Evolutionary conservation across 805 yeast species (phyloP).

Genomic region (Ogataea pignaliae): DNA sequence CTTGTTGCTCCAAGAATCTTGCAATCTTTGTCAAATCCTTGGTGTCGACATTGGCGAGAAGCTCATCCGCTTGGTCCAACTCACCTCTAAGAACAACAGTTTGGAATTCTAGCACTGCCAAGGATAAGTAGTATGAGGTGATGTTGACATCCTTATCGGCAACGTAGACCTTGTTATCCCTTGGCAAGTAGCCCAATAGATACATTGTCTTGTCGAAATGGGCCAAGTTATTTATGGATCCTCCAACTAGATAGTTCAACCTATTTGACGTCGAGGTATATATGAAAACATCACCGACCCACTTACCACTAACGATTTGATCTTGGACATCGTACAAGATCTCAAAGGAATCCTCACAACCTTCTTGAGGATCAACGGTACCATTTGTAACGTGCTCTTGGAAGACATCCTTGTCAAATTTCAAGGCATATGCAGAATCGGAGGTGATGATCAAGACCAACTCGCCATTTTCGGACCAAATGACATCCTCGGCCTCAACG

Average conservation of each 20-base stretch:
- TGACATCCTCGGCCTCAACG: slow-evolving; percentile 74
- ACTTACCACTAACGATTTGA: slow-evolving; percentile 78
- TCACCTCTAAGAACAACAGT: slow-evolving; percentile 95
- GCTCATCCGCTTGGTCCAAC: slow-evolving; percentile 70
- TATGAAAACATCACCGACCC: slow-evolving; percentile 96
- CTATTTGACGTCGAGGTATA: slow-evolving; percentile 86
- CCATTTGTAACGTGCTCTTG: slow-evolving; percentile 57
- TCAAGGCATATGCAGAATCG: slow-evolving; percentile 74
- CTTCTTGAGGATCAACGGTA: slow-evolving; percentile 71
- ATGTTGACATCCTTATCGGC: slow-evolving; percentile 88
- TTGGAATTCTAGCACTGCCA: slow-evolving; percentile 90
- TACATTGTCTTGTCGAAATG: slow-evolving; percentile 89
- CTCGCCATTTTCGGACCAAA: slow-evolving; percentile 94
- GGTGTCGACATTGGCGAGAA: slow-evolving; percentile 59
- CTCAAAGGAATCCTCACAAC: slow-evolving; percentile 82
- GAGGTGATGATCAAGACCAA: slow-evolving; percentile 68
- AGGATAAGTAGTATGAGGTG: slow-evolving; percentile 72
- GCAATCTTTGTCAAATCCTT: slow-evolving; percentile 75
- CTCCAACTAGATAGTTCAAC: slow-evolving; percentile 92
- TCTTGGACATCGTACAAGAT: slow-evolving; percentile 81
- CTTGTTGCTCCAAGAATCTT: slow-evolving; percentile 91
- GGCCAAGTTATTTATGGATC: slow-evolving; percentile 83
- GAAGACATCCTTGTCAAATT: slow-evolving; percentile 65
- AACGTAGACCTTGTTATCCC: slow-evolving; percentile 85
- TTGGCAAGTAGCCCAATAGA: slow-evolving; percentile 82